Percentiles rank a stretch among this genome's conserved stretches.
These are phyloP conservation scores for Tetrahymena elliotti DNA, from an alignment of 73 alveolate genomes.

Conservation along the genomic window DNA sequence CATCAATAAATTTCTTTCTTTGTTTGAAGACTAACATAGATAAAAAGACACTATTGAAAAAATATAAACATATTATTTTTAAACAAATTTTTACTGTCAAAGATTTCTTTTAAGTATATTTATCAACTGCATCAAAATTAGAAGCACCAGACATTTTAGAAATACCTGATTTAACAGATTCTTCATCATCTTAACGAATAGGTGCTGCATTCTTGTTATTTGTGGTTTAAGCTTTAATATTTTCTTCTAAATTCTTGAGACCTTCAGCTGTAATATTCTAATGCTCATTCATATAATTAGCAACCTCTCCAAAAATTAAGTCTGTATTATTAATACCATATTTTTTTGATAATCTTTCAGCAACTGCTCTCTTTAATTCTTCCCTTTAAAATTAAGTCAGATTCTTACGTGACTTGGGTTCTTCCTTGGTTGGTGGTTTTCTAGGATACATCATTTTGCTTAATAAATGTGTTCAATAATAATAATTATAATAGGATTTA, in stretches of 20 bases:
- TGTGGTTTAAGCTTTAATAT: constrained; percentile 20
- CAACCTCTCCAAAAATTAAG: constrained; percentile 12
- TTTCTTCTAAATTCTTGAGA: constrained; percentile 23
- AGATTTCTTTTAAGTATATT: constrained; percentile 23
- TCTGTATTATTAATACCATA: constrained; percentile 36
- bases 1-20: no score
- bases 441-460: neutral
- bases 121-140: constrained; percentile 33
- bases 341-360: constrained; percentile 30
- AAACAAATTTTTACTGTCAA: constrained; percentile 2
- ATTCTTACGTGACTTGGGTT: constrained; percentile 7
- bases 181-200: constrained; percentile 16
- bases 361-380: constrained; percentile 15
- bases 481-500: neutral
- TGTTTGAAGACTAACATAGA: neutral
- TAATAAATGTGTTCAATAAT: neutral
- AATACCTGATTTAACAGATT: constrained; percentile 30
- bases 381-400: constrained; percentile 15
- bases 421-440: neutral
- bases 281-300: constrained; percentile 17
- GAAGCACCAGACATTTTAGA: constrained; percentile 47
- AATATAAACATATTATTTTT: constrained; percentile 9
- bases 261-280: constrained; percentile 38
- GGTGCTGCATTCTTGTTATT: constrained; percentile 4
- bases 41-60: neutral